Conservation (phyloP, 305 asterid genomes). For the Solanum hybrid region DNA sequence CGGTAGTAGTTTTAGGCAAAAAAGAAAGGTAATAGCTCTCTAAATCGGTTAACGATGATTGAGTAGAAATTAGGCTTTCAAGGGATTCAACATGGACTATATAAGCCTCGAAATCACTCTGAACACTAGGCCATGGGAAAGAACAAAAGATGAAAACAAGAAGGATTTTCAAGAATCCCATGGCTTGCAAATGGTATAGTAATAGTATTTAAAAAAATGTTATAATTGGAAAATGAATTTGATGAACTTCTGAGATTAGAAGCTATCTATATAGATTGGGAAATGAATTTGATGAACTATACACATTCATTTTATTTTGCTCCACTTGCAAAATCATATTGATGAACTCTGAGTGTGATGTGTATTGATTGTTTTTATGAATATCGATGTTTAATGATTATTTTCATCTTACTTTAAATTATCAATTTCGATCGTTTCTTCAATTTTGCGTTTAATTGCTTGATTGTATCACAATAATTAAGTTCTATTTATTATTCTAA, state of each 20-base stretch:
- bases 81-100: slow-evolving; percentile 14
- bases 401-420: neutral
- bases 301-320: neutral
- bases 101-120: slow-evolving; percentile 9
- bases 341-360: neutral
- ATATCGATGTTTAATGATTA: neutral
- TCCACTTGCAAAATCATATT: neutral
- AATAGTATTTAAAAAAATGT: neutral
- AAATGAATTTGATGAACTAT: neutral
- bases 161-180: slow-evolving; percentile 6
- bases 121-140: neutral
- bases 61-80: neutral
- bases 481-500: neutral
- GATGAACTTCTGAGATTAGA: neutral
- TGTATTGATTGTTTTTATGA: neutral
- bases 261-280: neutral
- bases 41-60: neutral
- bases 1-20: slow-evolving; percentile 8
- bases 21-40: slow-evolving; percentile 17
- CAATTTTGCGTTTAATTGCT: neutral
- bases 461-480: neutral
- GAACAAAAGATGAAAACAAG: slow-evolving; percentile 1
- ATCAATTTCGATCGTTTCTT: neutral
- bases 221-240: neutral
- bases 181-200: neutral